Evolutionary conservation across 495 filamentous ascomycete genomes (phyloP).

Genomic region (Penicillium waksmanii): DNA sequence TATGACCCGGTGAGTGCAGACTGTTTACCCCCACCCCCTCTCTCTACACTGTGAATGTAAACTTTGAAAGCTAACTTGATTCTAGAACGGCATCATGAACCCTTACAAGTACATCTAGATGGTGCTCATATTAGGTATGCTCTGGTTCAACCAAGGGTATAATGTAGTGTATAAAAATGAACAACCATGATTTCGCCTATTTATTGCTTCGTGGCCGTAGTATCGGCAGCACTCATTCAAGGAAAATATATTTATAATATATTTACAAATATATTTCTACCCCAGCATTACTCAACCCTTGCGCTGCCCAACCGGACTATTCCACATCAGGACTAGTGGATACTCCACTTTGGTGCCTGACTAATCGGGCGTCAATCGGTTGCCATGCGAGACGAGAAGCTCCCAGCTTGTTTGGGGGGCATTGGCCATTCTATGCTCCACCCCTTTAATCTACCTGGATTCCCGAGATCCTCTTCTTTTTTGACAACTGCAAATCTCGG

Average conservation of each 20-base stretch:
- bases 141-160: neutral
- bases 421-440: slow-evolving; percentile 33
- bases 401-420: slow-evolving; percentile 35
- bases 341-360: slow-evolving; percentile 25
- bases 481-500: slow-evolving; percentile 12
- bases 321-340: slow-evolving; percentile 9
- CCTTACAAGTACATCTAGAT: slow-evolving; percentile 84
- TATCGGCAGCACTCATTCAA: too few species aligned
- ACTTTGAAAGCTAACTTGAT: slow-evolving; percentile 25
- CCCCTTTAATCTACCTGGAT: slow-evolving; percentile 28
- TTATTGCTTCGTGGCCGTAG: too few species aligned
- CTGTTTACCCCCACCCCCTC: neutral
- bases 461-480: slow-evolving; percentile 18
- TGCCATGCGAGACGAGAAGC: slow-evolving; percentile 45
- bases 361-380: slow-evolving; percentile 28
- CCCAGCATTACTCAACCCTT: slow-evolving; percentile 14
- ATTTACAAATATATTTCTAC: too few species aligned
- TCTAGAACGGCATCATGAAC: slow-evolving; percentile 90
- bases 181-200: neutral
- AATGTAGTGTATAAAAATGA: slow-evolving; percentile 9
- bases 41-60: neutral
- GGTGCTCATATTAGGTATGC: neutral
- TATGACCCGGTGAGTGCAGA: slow-evolving; percentile 82
- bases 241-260: too few species aligned
- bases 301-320: slow-evolving; percentile 3